phyloP scores from a whole-genome alignment of 2,329 filamentous ascomycete genomes.

The Talaromyces sp. region DNA sequence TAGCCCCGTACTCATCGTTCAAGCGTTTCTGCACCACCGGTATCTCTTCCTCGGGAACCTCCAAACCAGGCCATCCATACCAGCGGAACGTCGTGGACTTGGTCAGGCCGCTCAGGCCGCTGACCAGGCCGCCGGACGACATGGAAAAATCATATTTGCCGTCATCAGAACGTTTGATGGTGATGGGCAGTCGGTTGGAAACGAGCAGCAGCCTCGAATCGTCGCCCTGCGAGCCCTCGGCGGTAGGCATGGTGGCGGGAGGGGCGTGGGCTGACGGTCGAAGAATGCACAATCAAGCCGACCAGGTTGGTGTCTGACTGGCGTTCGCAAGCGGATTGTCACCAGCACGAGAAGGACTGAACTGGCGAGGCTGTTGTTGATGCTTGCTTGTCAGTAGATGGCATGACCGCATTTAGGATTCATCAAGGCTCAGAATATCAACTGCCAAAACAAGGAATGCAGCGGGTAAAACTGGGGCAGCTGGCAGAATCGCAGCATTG shows the following conservation, averaged over 20 bases:
- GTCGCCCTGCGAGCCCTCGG: slow-evolving; percentile 26
- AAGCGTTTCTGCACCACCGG: slow-evolving; percentile 68
- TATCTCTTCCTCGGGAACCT: slow-evolving; percentile 81
- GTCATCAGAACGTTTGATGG: slow-evolving; percentile 89
- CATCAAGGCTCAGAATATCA: not conserved
- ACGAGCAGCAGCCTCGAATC: slow-evolving; percentile 66
- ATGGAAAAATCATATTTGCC: slow-evolving; percentile 91
- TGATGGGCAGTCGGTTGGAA: slow-evolving; percentile 93
- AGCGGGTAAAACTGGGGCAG: slow-evolving; percentile 10
- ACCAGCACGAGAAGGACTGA: not conserved
- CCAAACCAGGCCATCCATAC: slow-evolving; percentile 96
- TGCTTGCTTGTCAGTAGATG: not conserved
- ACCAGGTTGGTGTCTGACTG: not conserved
- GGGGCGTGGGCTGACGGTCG: not conserved
- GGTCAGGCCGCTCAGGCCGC: slow-evolving; percentile 81
- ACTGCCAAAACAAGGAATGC: slow-evolving; percentile 9
- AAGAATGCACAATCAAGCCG: not conserved
- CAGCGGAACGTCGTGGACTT: slow-evolving; percentile 95
- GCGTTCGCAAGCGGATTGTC: not conserved
- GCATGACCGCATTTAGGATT: not conserved
- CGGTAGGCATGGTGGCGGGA: slow-evolving; percentile 27
- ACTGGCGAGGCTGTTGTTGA: not conserved
- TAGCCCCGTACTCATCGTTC: slow-evolving; percentile 80
- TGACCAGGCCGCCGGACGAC: slow-evolving; percentile 94
- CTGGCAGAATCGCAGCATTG: not conserved